Conservation (phyloP, 2,329 filamentous ascomycete species). For the Penicillium thymicola region DNA sequence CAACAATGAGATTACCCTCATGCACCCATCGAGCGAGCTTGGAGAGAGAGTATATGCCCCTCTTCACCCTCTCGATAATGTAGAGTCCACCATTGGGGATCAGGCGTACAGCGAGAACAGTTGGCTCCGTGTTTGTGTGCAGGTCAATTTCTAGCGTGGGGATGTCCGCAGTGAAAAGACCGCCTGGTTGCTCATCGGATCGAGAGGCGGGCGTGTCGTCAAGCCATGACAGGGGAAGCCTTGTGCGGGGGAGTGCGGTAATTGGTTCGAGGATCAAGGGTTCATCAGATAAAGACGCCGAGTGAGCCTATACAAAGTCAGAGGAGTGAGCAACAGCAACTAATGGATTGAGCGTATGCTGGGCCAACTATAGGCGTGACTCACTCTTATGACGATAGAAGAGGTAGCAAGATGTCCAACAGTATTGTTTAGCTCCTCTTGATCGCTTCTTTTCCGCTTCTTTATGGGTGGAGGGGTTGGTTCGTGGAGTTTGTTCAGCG, state of each 20-base stretch:
- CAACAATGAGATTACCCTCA: conserved; percentile 40
- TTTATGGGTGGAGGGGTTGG: conserved; percentile 26
- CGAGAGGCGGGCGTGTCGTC: conserved; percentile 31
- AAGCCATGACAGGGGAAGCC: conserved; percentile 41
- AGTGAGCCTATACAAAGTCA: conserved; percentile 30
- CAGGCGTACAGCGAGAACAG: conserved; percentile 35
- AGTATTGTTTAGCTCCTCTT: conserved; percentile 15
- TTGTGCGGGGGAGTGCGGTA: conserved; percentile 34
- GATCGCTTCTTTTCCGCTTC: conserved; percentile 31
- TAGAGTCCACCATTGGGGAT: conserved; percentile 32
- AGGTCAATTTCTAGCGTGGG: conserved; percentile 34
- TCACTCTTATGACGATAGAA: conserved; percentile 35
- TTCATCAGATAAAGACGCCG: conserved; percentile 35
- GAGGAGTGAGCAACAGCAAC: conserved; percentile 1
- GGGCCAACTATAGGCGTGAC: conserved; percentile 3
- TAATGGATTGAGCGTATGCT: background rate
- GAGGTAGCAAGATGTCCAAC: conserved; percentile 19
- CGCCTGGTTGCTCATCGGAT: conserved; percentile 31
- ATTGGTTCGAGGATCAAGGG: conserved; percentile 37
- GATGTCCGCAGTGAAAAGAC: conserved; percentile 40
- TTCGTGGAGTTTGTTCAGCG: conserved; percentile 33
- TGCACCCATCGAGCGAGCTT: conserved; percentile 34
- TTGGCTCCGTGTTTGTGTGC: conserved; percentile 21
- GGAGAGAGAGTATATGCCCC: conserved; percentile 40
- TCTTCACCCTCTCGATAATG: conserved; percentile 40